phyloP scores from a whole-genome alignment of 768 basidiomycete genomes.

The Rubroboletus satanas region DNA sequence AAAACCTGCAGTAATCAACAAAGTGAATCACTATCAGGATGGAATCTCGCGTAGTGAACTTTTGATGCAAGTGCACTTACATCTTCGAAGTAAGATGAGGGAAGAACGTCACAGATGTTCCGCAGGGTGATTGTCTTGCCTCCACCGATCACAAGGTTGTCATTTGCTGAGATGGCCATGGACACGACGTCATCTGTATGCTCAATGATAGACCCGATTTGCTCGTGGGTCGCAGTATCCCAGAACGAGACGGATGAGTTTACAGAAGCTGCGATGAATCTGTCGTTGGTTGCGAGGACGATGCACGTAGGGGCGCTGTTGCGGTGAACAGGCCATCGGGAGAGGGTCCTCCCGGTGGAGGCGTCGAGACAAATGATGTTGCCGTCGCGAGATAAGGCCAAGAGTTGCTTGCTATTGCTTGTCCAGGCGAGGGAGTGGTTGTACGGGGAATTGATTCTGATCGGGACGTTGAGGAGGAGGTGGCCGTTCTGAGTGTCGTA shows the following conservation, averaged over 20 bases:
- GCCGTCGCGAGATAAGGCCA: not conserved
- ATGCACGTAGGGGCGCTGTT: not conserved
- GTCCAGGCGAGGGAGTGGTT: not conserved
- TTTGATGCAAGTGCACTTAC: not conserved
- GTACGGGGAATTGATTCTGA: not conserved
- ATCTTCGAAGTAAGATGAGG: not conserved
- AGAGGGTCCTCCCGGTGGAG: not conserved
- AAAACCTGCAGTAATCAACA: not conserved
- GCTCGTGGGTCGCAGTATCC: not conserved
- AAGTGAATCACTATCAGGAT: not conserved
- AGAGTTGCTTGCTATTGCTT: not conserved
- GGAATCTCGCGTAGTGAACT: not conserved
- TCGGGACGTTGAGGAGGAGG: not conserved
- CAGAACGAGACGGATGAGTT: not conserved
- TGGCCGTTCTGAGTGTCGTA: not conserved
- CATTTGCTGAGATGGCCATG: not conserved
- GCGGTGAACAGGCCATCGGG: not conserved
- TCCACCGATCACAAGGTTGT: not conserved
- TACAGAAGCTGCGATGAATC: not conserved
- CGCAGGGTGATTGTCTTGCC: not conserved
- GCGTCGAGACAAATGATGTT: not conserved
- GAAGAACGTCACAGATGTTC: not conserved
- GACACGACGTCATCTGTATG: not conserved
- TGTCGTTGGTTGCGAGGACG: too few species aligned
- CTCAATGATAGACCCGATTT: not conserved